These are phyloP conservation scores for Iris pallida DNA, from an alignment of 116 monocot species.

Conservation along the genomic window DNA sequence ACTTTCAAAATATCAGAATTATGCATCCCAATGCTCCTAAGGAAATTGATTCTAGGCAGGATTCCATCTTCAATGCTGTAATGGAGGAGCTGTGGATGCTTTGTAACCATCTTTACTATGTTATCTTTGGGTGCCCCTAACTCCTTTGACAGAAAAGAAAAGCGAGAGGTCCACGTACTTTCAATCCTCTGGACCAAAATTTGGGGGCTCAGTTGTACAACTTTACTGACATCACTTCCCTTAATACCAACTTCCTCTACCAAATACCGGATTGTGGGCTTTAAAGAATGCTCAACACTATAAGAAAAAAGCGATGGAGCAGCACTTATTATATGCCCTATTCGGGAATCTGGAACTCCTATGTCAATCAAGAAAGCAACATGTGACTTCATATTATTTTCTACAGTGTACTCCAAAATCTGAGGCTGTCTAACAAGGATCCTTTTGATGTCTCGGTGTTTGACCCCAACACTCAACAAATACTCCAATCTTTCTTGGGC, in stretches of 20 bases:
- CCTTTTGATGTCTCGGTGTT: conserved; percentile 62
- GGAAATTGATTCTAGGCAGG: conserved; percentile 84
- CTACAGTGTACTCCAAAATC: conserved; percentile 83
- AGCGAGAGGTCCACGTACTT: conserved; percentile 73
- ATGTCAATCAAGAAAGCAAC: conserved; percentile 63
- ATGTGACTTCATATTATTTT: conserved; percentile 82
- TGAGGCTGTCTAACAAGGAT: conserved; percentile 90
- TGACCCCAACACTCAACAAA: conserved; percentile 70
- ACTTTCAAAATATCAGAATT: conserved; percentile 88
- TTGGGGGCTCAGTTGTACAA: conserved; percentile 94
- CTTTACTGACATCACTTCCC: conserved; percentile 68
- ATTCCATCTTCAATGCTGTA: conserved; percentile 98
- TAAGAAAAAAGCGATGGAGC: conserved; percentile 94
- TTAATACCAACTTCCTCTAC: conserved; percentile 89
- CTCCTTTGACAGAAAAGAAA: conserved; percentile 71
- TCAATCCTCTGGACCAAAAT: conserved; percentile 82
- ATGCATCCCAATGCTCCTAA: conserved; percentile 89
- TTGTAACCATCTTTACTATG: conserved; percentile 91
- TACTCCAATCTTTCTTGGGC: conserved; percentile 78
- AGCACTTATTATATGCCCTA: conserved; percentile 74
- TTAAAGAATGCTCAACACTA: conserved; percentile 77
- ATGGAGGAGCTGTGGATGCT: conserved; percentile 94
- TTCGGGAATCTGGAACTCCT: conserved; percentile 67
- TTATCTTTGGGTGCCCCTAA: conserved; percentile 78
- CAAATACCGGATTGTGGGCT: conserved; percentile 80